Evolutionary conservation across 139 green algal species (phyloP).

Genomic region (Spirogloea muscicola): DNA sequence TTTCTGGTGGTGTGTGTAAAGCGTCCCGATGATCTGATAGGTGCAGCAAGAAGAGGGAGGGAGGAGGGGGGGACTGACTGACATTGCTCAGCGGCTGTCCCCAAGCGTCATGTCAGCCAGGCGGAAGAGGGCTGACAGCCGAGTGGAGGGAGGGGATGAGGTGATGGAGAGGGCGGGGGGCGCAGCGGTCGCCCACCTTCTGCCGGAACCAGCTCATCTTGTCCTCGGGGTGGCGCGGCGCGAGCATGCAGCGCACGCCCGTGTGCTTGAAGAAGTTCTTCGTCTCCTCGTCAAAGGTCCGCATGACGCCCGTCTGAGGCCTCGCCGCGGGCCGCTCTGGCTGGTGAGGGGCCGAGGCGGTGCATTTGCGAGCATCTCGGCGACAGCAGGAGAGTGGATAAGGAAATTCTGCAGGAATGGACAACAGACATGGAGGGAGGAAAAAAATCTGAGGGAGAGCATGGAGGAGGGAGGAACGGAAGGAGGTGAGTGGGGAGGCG

Average conservation of each 20-base stretch:
- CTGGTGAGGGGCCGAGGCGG: too few species aligned
- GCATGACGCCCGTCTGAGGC: constrained; percentile 54
- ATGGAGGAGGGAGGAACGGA: too few species aligned
- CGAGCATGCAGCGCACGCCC: constrained; percentile 50
- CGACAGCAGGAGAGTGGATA: background rate
- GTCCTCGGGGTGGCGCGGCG: constrained; percentile 6
- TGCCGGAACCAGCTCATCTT: background rate
- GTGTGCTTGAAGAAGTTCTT: constrained; percentile 54
- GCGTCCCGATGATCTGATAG: too few species aligned
- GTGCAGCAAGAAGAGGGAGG: too few species aligned
- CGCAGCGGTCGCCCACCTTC: constrained; percentile 1
- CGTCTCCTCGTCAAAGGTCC: constrained; percentile 60
- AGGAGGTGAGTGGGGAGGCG: background rate
- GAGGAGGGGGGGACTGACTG: too few species aligned
- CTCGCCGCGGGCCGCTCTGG: too few species aligned
- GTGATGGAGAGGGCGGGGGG: too few species aligned
- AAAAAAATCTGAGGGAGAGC: constrained; percentile 5
- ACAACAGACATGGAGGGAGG: background rate
- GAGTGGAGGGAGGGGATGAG: too few species aligned
- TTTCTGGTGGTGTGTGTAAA: constrained; percentile 61
- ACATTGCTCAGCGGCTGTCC: too few species aligned
- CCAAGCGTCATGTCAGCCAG: too few species aligned
- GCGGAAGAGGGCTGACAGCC: too few species aligned
- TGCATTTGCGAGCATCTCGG: too few species aligned
- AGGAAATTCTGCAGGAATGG: background rate